These are phyloP conservation scores for Picocystis sp. DNA, from an alignment of 163 green algal genomes.

Conservation along the genomic window DNA sequence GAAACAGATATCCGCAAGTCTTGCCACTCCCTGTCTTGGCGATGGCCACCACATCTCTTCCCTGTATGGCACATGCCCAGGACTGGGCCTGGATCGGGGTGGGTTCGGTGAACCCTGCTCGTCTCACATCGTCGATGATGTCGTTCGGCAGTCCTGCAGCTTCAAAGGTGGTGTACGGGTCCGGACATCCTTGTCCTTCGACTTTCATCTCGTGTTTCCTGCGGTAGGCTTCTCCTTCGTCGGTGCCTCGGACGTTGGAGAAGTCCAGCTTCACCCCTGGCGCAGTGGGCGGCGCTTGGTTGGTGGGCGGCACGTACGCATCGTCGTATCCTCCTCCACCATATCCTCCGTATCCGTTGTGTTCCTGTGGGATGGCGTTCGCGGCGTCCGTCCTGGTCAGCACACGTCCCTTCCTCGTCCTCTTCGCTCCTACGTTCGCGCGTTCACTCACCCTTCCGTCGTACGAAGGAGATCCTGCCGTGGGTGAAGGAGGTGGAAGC, in stretches of 20 bases:
- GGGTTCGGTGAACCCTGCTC: constrained; percentile 23
- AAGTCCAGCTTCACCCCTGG: constrained; percentile 1
- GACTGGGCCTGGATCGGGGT: constrained; percentile 88
- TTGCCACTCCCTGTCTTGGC: constrained; percentile 94
- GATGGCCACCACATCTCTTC: constrained; percentile 80
- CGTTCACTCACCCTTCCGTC: constrained; percentile 14
- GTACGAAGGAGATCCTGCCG: neutral
- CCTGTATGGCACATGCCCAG: constrained; percentile 89
- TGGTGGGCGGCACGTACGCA: neutral
- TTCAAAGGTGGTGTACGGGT: constrained; percentile 54
- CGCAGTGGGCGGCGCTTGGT: no score
- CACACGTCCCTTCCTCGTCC: no score
- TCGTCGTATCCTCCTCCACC: constrained; percentile 4
- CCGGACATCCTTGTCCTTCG: constrained; percentile 37
- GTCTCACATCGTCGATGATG: constrained; percentile 20
- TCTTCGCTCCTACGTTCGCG: constrained; percentile 15
- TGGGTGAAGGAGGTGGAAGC: neutral
- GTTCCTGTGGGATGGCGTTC: neutral
- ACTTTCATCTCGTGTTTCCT: constrained; percentile 22
- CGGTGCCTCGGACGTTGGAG: constrained; percentile 1
- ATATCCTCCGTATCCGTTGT: constrained; percentile 4
- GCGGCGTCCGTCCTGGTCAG: neutral
- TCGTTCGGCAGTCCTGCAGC: constrained; percentile 42
- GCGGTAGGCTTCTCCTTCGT: constrained; percentile 11
- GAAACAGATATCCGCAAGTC: constrained; percentile 86